Evolutionary conservation across 768 basidiomycete genomes (phyloP), one percentile per base, ranked within the genome.

Genomic region (Infundibulicybe gibba): DNA sequence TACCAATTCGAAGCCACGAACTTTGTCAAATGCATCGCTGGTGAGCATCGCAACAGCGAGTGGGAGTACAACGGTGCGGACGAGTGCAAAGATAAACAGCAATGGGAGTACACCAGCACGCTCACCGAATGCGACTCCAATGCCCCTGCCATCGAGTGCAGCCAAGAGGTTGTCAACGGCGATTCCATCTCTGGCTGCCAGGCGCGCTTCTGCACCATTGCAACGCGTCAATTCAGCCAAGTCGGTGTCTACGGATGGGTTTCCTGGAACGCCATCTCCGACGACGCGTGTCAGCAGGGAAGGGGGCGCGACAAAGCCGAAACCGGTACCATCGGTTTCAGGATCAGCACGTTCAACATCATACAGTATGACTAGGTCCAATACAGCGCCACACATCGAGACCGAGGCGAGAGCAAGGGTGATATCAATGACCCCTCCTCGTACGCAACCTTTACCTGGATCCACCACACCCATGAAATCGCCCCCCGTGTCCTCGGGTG

Each of bases 61-160:
- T 52, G 76, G 72, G 5, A 72, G 67, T 56, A 76, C 75, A 4
- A 82, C 79, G 9, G 65, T 81, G 43, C 74, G 69, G 30, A 62
- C 67, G 3, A 54, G 55, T 34, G 56, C 56, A 21, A 67, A 59
- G 25, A 44, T 57, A 8, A 25, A 25, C 25, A 25, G 25, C 25
- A 25, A 25, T 25, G 25, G 25, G 15, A 59, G 49, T 34, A 61
- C 61, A 10, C 52, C 56, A 16, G 45, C 51, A 30, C 70, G 77
- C 30, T 76, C 77, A 6, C 72, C 73, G n/a, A 79, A 79, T 57
- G 74, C 74, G 30, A 76, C 75, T 1, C 75, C 79, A 9, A 60
- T 76, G 34, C 75, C 79, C 11, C 48, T 48, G 11, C 55, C 66
- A 14, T 54, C 64, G 16, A 51, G 54, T 19, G 49, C 53, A 20